phyloP scores from a whole-genome alignment of 108 stramenopile species.

The Aureococcus anophagefferens region DNA sequence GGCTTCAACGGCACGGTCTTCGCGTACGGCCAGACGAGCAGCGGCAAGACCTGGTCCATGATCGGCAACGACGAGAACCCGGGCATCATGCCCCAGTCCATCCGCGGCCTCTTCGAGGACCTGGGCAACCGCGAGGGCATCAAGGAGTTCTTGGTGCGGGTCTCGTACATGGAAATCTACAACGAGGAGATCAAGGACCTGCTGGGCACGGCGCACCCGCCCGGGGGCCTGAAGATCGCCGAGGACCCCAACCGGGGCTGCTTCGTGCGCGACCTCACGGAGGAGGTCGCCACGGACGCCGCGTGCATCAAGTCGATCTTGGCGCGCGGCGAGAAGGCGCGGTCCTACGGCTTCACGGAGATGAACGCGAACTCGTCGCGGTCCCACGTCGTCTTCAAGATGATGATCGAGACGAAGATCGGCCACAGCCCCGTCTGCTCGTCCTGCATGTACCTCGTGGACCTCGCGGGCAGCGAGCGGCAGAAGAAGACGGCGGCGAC shows the following conservation, averaged over 20 bases:
- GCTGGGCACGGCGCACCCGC: too few relatives aligned
- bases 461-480: constrained; percentile 28
- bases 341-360: constrained; percentile 75
- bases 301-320: too few relatives aligned
- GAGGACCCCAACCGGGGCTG: constrained; percentile 4
- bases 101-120: too few relatives aligned
- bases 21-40: constrained; percentile 27
- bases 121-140: too few relatives aligned
- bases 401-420: constrained; percentile 27
- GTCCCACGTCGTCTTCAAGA: too few relatives aligned
- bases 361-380: constrained; percentile 72
- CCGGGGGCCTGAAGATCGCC: constrained; percentile 1
- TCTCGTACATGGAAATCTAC: constrained; percentile 48
- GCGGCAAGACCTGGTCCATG: constrained; percentile 38
- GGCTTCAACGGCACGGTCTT: constrained; percentile 26
- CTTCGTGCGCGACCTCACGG: constrained; percentile 3
- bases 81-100: too few relatives aligned
- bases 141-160: not conserved
- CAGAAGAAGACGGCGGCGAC: constrained; percentile 24
- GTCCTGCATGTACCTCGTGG: constrained; percentile 18
- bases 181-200: constrained; percentile 57
- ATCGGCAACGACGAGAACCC: constrained; percentile 16
- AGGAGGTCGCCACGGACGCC: not conserved
- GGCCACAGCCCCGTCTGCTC: too few relatives aligned
- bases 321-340: constrained; percentile 58